Evolutionary conservation across 129 eudicot species (phyloP).

Genomic region (Escallonia herrerae): DNA sequence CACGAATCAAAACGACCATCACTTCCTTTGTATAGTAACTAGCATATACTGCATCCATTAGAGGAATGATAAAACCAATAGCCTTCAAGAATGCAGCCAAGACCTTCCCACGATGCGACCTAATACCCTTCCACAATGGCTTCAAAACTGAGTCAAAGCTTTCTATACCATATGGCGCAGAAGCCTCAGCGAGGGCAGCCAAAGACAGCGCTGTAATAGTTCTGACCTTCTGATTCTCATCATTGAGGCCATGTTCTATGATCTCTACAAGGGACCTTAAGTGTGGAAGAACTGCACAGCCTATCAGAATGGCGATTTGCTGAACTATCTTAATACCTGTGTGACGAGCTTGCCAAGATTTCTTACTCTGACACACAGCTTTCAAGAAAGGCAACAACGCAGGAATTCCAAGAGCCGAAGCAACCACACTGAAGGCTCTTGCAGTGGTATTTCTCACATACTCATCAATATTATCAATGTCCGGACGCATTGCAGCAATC

Average conservation of each 20-base stretch:
- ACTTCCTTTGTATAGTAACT: constrained; percentile 96
- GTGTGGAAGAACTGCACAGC: constrained; percentile 97
- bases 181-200: constrained; percentile 97
- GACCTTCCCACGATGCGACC: constrained; percentile 93
- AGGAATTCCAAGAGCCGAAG: constrained; percentile 97
- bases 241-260: constrained; percentile 89
- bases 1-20: constrained; percentile 84
- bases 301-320: constrained; percentile 91
- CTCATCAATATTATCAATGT: constrained; percentile 93
- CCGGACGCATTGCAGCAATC: constrained; percentile 99
- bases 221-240: constrained; percentile 92
- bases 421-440: constrained; percentile 98
- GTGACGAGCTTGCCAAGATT: constrained; percentile 98
- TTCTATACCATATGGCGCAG: constrained; percentile 95
- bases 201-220: constrained; percentile 84
- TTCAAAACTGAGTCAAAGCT: constrained; percentile 91
- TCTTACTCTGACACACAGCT: constrained; percentile 96
- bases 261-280: constrained; percentile 92
- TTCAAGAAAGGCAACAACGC: constrained; percentile 79
- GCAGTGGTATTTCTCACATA: constrained; percentile 95
- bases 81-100: constrained; percentile 96
- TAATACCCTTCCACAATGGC: constrained; percentile 96
- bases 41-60: constrained; percentile 97
- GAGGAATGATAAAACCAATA: constrained; percentile 91
- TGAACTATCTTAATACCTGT: constrained; percentile 95